phyloP scores from a whole-genome alignment of 164 flowering plant genomes.

The Houttuynia cordata region DNA sequence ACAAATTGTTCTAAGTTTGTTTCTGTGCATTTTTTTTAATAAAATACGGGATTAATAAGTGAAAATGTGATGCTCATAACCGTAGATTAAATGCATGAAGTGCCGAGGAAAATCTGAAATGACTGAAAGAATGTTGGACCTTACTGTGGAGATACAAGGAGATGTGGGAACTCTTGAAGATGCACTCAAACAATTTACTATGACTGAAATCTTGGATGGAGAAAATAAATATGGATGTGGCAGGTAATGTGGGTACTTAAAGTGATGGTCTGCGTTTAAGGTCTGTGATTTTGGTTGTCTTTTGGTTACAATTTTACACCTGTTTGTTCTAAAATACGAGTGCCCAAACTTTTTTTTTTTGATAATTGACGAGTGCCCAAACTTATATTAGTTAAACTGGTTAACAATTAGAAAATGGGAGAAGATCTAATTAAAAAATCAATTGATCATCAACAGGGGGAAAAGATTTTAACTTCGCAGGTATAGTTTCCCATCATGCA shows the following conservation, averaged over 20 bases:
- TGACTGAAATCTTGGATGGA: conserved; percentile 75
- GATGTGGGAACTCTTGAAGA: conserved; percentile 72
- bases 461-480: too few species aligned
- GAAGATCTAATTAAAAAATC: too few species aligned
- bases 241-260: conserved; percentile 35
- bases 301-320: not conserved
- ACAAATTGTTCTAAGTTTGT: too few species aligned
- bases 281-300: not conserved
- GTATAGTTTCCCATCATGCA: too few species aligned
- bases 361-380: not conserved
- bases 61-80: not conserved
- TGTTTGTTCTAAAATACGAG: not conserved
- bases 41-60: not conserved
- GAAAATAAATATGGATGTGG: conserved; percentile 81
- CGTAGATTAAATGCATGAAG: conserved; percentile 77
- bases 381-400: too few species aligned
- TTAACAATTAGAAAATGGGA: too few species aligned
- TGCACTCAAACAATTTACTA: conserved; percentile 61
- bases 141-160: conserved; percentile 85
- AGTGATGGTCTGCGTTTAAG: not conserved
- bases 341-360: too few species aligned
- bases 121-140: conserved; percentile 87
- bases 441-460: too few species aligned
- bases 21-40: too few species aligned
- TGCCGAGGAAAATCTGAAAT: conserved; percentile 68